Base-by-base conservation (phyloP, 495 filamentous ascomycete species). In the Talaromyces adpressus region DNA sequence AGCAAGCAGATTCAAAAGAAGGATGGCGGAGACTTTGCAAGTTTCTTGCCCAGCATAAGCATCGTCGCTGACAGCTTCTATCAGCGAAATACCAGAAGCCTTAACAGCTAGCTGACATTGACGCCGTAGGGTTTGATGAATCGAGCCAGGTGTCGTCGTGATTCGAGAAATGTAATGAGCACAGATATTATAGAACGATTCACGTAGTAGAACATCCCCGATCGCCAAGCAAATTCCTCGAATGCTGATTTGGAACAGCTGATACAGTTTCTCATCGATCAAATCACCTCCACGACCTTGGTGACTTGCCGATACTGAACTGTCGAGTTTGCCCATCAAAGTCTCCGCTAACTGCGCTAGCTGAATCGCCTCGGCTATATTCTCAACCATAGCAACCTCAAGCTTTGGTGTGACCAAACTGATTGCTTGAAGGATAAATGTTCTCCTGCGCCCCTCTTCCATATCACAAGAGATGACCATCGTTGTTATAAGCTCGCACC, bases 61-160 rank as follows among this genome's bases (percentile, higher is more conserved):
- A 79, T 99, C 94, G 72, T 98, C 93, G 71, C 92, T 97, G 63
- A 96, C 82, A 14, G 90, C 85, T 69, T 94, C 91, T 57, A 98
- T 81, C 7, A 96, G 78, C 61, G 86, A 82, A 64, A 91, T 87
- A 59, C 94, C 92, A 36, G 88, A 83, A 18, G 84, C 74, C 66
- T 89, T 92, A 67, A 98, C 83, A 2, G 89, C 86, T 63, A 87
- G 89, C 60, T 89, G 84, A 47, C 84, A 89, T 65, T 91, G 87
- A 53, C 82, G 79, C 52, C 81, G 79, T 6, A 80, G 77, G 27
- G 60, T 71, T 11, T 74, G 70, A 53, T 78, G 71, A n/a, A 66
- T 65, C 22, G 70, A 59, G 23, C 69, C 67, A 3, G 73, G 69
- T 59, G 20, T 32, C 62, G 70, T 71, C 85, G 87, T 84, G 63